Evolutionary conservation across 371 early-diverging fungal genomes (phyloP).

Genomic region (Dichotomocladium elegans): DNA sequence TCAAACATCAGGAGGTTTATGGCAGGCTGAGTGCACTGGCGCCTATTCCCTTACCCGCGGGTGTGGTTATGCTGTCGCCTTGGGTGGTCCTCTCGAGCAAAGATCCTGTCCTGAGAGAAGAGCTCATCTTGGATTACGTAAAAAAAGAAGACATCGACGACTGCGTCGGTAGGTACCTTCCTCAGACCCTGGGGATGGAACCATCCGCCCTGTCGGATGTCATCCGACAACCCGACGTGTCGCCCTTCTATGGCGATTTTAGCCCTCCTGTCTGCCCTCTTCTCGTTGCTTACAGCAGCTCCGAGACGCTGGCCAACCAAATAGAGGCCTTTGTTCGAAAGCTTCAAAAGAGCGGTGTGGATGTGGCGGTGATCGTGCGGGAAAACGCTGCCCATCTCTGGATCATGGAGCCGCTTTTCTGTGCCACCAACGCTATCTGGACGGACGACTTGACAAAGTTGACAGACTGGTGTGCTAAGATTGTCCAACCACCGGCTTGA

Average conservation of each 20-base stretch:
- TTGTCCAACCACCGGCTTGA: no score
- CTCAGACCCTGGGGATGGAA: conserved; percentile 1
- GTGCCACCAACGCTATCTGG: conserved; percentile 5
- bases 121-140: conserved; percentile 3
- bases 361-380: conserved; percentile 16
- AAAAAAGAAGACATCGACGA: not conserved
- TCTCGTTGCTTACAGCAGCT: conserved; percentile 20
- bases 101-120: not conserved
- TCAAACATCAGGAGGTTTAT: conserved; percentile 11
- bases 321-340: conserved; percentile 8
- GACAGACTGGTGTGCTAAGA: conserved; percentile 8
- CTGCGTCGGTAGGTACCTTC: conserved; percentile 4
- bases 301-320: conserved; percentile 22
- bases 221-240: conserved; percentile 16
- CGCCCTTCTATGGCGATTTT: conserved; percentile 22
- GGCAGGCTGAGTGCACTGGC: not conserved
- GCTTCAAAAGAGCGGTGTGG: conserved; percentile 14
- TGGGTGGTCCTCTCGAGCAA: conserved; percentile 17
- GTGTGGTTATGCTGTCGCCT: conserved; percentile 24
- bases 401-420: conserved; percentile 8
- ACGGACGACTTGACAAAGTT: not conserved
- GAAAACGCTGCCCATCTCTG: conserved; percentile 23
- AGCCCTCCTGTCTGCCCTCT: conserved; percentile 21
- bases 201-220: not conserved
- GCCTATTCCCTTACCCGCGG: conserved; percentile 17